Evolutionary conservation across 345 rosid genomes (phyloP), one percentile per base, ranked within the genome.

Genomic region (Pistacia vera): DNA sequence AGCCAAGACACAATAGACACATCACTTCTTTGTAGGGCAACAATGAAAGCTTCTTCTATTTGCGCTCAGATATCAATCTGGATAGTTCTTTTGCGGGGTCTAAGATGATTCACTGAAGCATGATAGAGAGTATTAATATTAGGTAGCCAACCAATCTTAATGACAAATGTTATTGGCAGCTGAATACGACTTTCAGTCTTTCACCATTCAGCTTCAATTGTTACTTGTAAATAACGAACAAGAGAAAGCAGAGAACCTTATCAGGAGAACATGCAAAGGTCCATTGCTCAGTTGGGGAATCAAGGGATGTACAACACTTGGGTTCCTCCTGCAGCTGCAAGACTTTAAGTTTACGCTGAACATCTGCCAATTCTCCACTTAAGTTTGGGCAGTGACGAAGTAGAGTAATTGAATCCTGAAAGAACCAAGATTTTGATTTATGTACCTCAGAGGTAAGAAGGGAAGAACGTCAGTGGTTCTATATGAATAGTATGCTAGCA

Each of bases 1-100:
- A 96, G 82, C 99, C 99, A 93, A 63, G 97, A 88, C 4, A 93
- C 97, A 20, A 89, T 80, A 4, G 92, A 85, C 49, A 93, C 87
- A 18, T 96, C 97, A 75, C 95, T 96, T 83, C 94, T 93, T 72
- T 86, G 97, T 8, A 93, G 88, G 11, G 92, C 97, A 16, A 78
- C 51, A 28, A 86, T 87, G 83, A 96, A 93, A 62, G 97, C 95
- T 76, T 92, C 95, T 36, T 91, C 98, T 88, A 96, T 79, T 93
- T 93, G 70, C 69, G 77, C 72, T 93, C 97, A 3, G 88, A 67
- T 79, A 93, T 72, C 82, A 93, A 76, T 81, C 90, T 89, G 4
- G 87, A 86, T 20, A 93, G 82, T 71, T 92, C 97, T 79, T 84
- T 82, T 48, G 83, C 88, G 51, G 98, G 98, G 86, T 95, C 97